Evolutionary conservation across 306 rosid species (phyloP), one percentile per base, ranked within the genome.

Genomic region (Acacia confusa): DNA sequence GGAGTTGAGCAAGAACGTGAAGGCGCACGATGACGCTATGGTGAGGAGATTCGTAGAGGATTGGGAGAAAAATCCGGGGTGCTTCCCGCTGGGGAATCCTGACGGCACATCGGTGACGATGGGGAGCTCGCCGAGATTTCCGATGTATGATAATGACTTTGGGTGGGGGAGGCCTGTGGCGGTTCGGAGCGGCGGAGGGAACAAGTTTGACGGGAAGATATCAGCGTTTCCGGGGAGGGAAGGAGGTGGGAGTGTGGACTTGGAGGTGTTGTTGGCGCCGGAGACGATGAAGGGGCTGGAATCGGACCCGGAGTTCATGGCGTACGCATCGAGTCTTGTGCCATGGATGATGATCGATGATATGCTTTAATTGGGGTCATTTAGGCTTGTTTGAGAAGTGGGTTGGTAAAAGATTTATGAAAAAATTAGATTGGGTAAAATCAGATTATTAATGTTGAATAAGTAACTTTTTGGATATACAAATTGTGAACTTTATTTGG

Each of bases 121-220:
- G 95, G 99, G 99, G 0, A 93, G 97, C 85, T 95, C 99, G 2
- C 96, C 95, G 5, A 82, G 99, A 73, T 95, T 95, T n/a, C 97
- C 97, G 6, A 93, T 95, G 99, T 95, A 88, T 74, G 85, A 94
- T 32, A 94, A 94, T 53, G 93, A 94, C 52, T 90, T 94, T 63
- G 98, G 98, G 24, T 95, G 99, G 97, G 99, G 99, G 1, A 70
- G 91, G 13, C 99, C 99, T 0, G 4, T 90, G 81, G 97, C 97
- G 1, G 97, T 95, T 38, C 19, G 97, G 71, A 95, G 99, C 38
- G 99, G 99, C 1, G 72, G 79, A 25, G 94, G 89, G 1, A 94
- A 94, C 78, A 94, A 94, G 47, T 94, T 94, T 17, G 97, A 94
- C 86, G 98, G 98, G 2, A 94, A 94, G 89, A 92, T 94, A 15